Evolutionary conservation across 2,329 filamentous ascomycete species (phyloP).

Genomic region (Cytospora piceae): DNA sequence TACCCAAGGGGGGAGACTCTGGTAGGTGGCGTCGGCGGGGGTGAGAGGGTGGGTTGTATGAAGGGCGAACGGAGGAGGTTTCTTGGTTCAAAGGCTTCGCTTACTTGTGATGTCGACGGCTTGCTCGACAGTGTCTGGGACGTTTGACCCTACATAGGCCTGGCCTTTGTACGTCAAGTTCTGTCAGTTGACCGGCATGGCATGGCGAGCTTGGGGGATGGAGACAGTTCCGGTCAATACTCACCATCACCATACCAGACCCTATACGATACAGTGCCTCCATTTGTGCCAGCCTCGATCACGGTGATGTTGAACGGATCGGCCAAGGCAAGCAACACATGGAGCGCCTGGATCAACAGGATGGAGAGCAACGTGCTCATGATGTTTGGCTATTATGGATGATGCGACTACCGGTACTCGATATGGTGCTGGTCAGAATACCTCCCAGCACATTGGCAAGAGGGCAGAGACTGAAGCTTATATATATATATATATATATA

Average conservation of each 20-base stretch:
- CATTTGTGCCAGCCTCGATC: background rate
- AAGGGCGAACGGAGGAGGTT: no score
- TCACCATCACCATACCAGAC: background rate
- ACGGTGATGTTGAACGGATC: background rate
- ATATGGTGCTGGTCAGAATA: background rate
- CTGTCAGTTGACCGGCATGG: background rate
- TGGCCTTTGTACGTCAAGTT: conserved; percentile 13
- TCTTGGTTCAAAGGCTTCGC: background rate
- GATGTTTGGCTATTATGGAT: background rate
- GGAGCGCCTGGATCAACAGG: background rate
- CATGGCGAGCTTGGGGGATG: background rate
- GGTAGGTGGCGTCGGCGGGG: no score
- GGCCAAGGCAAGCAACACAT: background rate
- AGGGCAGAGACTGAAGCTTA: no score
- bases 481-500: no score
- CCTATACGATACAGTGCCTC: background rate
- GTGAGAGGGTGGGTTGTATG: no score
- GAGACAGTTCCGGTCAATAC: background rate
- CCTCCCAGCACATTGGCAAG: no score
- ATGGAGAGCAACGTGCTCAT: background rate
- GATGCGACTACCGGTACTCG: background rate
- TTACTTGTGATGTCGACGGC: conserved; percentile 31
- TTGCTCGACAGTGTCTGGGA: conserved; percentile 28
- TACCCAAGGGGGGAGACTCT: background rate
- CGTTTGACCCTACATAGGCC: conserved; percentile 28